These are phyloP conservation scores for Cladosporium sp. DNA, from an alignment of 2,329 filamentous ascomycete species.

Conservation along the genomic window DNA sequence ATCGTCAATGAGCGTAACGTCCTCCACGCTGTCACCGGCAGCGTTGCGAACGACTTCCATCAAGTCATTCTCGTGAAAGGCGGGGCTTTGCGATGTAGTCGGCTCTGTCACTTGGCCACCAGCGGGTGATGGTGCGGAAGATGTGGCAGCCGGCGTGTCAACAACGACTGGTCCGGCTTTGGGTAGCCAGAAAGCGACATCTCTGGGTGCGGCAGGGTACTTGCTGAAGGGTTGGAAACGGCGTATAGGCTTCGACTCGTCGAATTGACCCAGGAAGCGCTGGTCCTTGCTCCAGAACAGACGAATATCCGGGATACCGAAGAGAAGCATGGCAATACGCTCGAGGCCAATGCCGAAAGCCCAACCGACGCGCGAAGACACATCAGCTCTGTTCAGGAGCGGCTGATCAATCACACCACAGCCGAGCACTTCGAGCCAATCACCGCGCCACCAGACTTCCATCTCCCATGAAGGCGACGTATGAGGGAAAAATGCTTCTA, in stretches of 20 bases:
- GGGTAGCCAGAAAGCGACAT: constrained; percentile 87
- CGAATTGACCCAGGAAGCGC: constrained; percentile 83
- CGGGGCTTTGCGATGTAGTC: constrained; percentile 28
- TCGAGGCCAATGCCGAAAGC: constrained; percentile 93
- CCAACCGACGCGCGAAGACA: constrained; percentile 77
- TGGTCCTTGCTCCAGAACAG: constrained; percentile 89
- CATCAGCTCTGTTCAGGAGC: constrained; percentile 70
- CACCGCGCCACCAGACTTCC: constrained; percentile 88
- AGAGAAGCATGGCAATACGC: constrained; percentile 94
- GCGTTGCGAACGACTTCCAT: constrained; percentile 90
- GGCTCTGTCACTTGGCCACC: constrained; percentile 26
- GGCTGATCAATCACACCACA: constrained; percentile 84
- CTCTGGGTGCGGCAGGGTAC: constrained; percentile 82
- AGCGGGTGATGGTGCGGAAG: constrained; percentile 30
- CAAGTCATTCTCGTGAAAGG: constrained; percentile 89
- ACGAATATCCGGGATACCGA: constrained; percentile 91
- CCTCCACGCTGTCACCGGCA: constrained; percentile 79
- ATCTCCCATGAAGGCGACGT: constrained; percentile 94
- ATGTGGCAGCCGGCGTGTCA: constrained; percentile 27
- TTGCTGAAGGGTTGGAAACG: constrained; percentile 86
- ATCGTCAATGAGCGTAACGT: constrained; percentile 77
- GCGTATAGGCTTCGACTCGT: constrained; percentile 43
- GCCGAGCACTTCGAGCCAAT: constrained; percentile 96
- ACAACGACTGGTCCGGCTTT: constrained; percentile 25
- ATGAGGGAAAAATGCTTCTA: constrained; percentile 96